Evolutionary conservation across 1,284 basidiomycete genomes (phyloP).

Genomic region (Athelia psychrophila): DNA sequence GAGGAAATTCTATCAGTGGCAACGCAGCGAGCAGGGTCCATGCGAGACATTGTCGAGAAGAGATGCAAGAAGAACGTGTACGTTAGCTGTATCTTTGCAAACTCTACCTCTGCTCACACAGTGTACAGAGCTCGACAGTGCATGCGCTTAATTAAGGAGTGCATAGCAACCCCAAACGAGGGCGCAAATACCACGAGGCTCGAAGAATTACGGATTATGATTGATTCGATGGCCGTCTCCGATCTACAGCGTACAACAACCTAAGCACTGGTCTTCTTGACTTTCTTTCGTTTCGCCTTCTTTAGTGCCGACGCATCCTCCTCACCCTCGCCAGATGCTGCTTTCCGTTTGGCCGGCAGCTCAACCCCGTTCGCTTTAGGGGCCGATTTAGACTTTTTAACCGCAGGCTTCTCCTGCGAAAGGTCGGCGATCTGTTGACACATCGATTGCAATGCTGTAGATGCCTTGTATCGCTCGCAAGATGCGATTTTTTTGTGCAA

Average conservation of each 20-base stretch:
- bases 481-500: conserved; percentile 34
- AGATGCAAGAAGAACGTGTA: conserved; percentile 52
- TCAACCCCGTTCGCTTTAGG: conserved; percentile 6
- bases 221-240: conserved; percentile 1
- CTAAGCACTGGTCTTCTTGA: conserved; percentile 33
- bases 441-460: conserved; percentile 39
- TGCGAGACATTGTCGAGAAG: conserved; percentile 51
- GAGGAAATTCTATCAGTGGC: conserved; percentile 65
- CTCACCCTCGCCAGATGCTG: conserved; percentile 27
- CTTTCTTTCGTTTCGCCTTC: conserved; percentile 54
- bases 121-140: conserved; percentile 12
- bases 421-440: conserved; percentile 44
- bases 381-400: conserved; percentile 8
- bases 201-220: conserved; percentile 15
- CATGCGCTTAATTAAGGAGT: conserved; percentile 19
- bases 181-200: conserved; percentile 12
- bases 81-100: conserved; percentile 10
- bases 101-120: background rate
- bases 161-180: conserved; percentile 11
- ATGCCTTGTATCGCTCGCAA: conserved; percentile 43
- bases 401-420: conserved; percentile 15
- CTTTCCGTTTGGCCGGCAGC: conserved; percentile 40
- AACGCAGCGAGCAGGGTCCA: conserved; percentile 48
- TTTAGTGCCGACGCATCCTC: conserved; percentile 25
- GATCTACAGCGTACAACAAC: conserved; percentile 1